Percentiles rank a stretch among this genome's conserved stretches.
phyloP scores from a whole-genome alignment of 192 early-diverging fungal genomes.

The Glomus cerebriforme region DNA sequence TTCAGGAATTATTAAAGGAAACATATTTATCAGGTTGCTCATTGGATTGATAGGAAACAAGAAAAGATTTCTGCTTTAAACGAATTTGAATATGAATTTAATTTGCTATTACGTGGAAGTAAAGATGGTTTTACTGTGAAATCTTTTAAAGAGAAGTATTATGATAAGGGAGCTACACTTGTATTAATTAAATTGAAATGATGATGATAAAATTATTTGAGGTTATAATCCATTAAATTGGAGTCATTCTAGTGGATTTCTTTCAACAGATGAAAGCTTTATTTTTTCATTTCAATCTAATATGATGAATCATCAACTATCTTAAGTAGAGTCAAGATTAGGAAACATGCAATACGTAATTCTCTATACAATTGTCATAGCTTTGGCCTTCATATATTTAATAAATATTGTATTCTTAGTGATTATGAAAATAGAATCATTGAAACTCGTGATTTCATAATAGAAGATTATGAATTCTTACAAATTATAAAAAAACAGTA shows the following conservation, averaged over 20 bases:
- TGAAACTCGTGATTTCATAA: too few relatives aligned
- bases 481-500: too few relatives aligned
- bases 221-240: constrained; percentile 11
- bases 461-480: too few relatives aligned
- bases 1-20: too few relatives aligned
- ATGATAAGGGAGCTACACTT: constrained; percentile 14
- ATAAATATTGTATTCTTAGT: too few relatives aligned
- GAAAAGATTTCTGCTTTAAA: neutral
- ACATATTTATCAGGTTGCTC: neutral
- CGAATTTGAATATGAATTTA: neutral
- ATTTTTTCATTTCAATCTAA: neutral
- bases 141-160: constrained; percentile 1
- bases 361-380: too few relatives aligned
- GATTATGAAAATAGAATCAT: too few relatives aligned
- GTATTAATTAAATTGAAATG: neutral
- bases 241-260: neutral
- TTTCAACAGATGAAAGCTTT: neutral
- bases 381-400: too few relatives aligned
- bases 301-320: neutral
- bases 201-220: neutral
- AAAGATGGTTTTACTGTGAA: neutral
- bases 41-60: constrained; percentile 16
- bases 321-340: neutral
- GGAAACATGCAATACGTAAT: too few relatives aligned
- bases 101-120: constrained; percentile 19